A percentile compares a stretch with the other conserved stretches of the same genome.
These are phyloP conservation scores for Serendipita sp. DNA, from an alignment of 768 basidiomycete species.

Conservation along the genomic window DNA sequence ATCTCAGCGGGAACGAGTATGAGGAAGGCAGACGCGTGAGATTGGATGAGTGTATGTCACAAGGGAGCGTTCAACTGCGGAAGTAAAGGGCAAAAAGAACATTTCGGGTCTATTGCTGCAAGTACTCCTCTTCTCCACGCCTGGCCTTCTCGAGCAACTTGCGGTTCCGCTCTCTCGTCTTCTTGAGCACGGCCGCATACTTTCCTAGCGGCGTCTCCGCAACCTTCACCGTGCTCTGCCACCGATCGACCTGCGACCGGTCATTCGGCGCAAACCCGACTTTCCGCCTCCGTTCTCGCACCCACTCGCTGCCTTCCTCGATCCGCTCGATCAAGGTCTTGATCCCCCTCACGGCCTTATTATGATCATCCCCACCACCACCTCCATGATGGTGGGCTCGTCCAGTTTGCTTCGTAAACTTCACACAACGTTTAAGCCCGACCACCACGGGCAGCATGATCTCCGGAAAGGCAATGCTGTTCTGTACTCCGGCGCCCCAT, in stretches of 20 bases:
- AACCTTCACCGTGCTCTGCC: constrained; percentile 45
- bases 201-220: constrained; percentile 61
- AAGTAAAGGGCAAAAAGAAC: no score
- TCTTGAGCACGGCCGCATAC: constrained; percentile 67
- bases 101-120: background rate
- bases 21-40: no score
- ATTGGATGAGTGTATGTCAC: no score
- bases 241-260: constrained; percentile 49
- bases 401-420: constrained; percentile 30
- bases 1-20: no score
- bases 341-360: constrained; percentile 22
- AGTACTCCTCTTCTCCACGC: constrained; percentile 17
- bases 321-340: constrained; percentile 76
- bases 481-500: constrained; percentile 66
- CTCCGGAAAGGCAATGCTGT: constrained; percentile 89
- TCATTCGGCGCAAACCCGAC: constrained; percentile 66
- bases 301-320: constrained; percentile 71
- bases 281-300: constrained; percentile 49
- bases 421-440: constrained; percentile 56
- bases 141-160: constrained; percentile 50
- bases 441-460: constrained; percentile 65
- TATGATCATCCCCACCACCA: constrained; percentile 8
- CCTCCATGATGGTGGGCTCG: constrained; percentile 15
- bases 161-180: constrained; percentile 45
- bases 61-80: no score